phyloP scores from a whole-genome alignment of 179 eudicot genomes.

The Beta lomatogona region DNA sequence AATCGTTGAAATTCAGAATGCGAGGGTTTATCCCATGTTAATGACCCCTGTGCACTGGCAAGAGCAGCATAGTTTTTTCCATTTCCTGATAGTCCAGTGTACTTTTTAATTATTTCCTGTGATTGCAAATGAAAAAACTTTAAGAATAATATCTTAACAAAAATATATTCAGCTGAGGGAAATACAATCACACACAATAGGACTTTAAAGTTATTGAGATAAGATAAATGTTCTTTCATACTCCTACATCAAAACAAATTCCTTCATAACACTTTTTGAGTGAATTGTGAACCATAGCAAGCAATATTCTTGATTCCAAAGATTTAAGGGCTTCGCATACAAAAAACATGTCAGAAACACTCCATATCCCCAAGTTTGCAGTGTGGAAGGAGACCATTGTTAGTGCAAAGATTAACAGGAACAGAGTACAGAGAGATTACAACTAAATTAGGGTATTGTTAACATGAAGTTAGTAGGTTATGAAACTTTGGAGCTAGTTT shows the following conservation, averaged over 20 bases:
- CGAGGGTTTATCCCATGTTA: slow-evolving; percentile 85
- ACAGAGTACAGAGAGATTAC: not conserved
- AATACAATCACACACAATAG: not conserved
- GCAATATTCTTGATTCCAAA: not conserved
- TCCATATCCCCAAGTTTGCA: no score
- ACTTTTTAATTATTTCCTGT: slow-evolving; percentile 84
- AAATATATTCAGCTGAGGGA: not conserved
- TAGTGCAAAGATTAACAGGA: not conserved
- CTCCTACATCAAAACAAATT: not conserved
- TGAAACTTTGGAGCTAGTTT: not conserved
- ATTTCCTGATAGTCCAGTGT: slow-evolving; percentile 57
- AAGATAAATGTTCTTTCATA: not conserved
- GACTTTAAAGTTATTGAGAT: no score
- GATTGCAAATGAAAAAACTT: slow-evolving; percentile 21
- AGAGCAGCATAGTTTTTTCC: slow-evolving; percentile 77
- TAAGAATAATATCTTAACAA: slow-evolving; percentile 2
- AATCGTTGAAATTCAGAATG: slow-evolving; percentile 71
- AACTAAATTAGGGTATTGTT: not conserved
- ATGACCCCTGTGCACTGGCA: slow-evolving; percentile 79
- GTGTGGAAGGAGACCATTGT: no score
- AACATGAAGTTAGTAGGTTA: not conserved
- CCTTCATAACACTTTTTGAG: not conserved
- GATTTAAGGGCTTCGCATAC: not conserved
- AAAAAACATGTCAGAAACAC: not conserved
- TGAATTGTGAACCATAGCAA: not conserved